Base-by-base conservation (phyloP, 306 rosid genomes). In the Psophocarpus tetragonolobus region DNA sequence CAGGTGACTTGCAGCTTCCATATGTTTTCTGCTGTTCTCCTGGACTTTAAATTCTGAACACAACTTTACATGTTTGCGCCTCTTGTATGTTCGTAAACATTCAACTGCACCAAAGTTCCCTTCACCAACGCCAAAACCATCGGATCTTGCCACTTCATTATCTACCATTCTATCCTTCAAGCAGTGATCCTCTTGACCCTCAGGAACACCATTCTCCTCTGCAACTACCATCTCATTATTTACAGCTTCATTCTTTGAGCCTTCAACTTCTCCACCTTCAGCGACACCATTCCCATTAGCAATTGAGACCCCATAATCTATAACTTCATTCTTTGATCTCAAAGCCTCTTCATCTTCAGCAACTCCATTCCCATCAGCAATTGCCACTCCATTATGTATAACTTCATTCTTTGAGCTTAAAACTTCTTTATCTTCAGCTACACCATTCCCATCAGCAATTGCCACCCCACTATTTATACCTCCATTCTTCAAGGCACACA, bases 51-150 rank as follows among this genome's bases (percentile, higher is more conserved):
- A 85, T 64, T 88, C 89, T 48, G 84, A 70, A 62, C 81, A 58
- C 3, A 62, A 87, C 83, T 74, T 90, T 23, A 44, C 74, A 71
- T 62, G 83, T 80, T 85, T 92, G n/a, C 96, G 91, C 91, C 99
- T 87, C 91, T 92, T 91, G 81, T 92, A 92, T 73, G 99, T 96
- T 68, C 45, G 84, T 69, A 92, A 15, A 57, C 81, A 44, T 66
- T 85, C 86, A 75, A 63, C 66, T 47, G 76, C 58, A 42, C 83
- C 79, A 3, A 80, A 85, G 69, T 84, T 57, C 81, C 82, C 74
- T 26, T 81, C 82, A 11, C 68, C 80, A 78, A 63, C 64, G 81
- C 71, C 90, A 72, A 58, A 76, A 47, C 78, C 68, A 70, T 62
- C 50, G 36, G 71, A 75, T 64, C 42, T 39, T 32, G 33, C 73